These are phyloP conservation scores for Ceratobasidium sp. DNA, from an alignment of 1,284 basidiomycete species.

Conservation along the genomic window DNA sequence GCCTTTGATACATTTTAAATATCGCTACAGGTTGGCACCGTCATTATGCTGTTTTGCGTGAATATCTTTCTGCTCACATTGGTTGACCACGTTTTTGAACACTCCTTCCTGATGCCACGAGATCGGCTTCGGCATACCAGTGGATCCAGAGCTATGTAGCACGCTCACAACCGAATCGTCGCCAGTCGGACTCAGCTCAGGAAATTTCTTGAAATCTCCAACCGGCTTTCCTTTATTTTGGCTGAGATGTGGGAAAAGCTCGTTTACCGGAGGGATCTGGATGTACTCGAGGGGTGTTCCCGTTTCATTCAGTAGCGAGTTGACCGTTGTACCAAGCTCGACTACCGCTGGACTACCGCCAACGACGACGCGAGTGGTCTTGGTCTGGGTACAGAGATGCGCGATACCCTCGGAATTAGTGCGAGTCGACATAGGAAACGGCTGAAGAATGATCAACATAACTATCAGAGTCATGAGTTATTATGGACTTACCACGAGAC, in stretches of 20 bases:
- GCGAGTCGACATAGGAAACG: constrained; percentile 11
- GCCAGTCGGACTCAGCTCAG: neutral
- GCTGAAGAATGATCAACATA: neutral
- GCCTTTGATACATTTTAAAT: neutral
- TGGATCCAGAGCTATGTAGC: constrained; percentile 39
- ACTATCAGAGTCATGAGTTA: neutral
- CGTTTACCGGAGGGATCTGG: neutral
- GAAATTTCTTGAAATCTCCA: neutral
- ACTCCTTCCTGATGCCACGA: constrained; percentile 19
- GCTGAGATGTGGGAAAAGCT: neutral
- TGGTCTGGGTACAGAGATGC: neutral
- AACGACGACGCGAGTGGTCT: neutral
- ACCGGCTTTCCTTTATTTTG: neutral
- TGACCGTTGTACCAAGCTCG: neutral
- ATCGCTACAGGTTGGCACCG: neutral
- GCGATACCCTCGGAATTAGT: constrained; percentile 12
- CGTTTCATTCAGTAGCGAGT: neutral
- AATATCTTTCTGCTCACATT: neutral
- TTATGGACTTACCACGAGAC: neutral
- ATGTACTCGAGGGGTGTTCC: neutral
- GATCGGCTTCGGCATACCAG: constrained; percentile 25
- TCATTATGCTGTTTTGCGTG: no score
- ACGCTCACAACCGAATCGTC: constrained; percentile 11
- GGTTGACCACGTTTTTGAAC: constrained; percentile 21
- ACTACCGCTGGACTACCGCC: neutral